phyloP scores from a whole-genome alignment of 1,284 basidiomycete species.

The Termitomyces sp. region DNA sequence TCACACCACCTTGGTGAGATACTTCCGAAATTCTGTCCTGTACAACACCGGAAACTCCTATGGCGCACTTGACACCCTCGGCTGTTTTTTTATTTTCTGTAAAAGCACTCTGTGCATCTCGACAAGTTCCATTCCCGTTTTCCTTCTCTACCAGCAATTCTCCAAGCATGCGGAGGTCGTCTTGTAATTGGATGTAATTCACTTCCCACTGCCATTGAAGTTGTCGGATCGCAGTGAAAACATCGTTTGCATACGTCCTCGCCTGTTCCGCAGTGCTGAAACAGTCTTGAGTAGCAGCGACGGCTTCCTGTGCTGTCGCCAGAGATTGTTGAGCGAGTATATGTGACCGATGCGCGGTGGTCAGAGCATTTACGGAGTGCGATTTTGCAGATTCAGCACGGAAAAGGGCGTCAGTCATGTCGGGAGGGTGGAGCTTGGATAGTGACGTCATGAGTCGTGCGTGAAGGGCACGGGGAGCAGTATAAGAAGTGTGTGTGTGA shows the following conservation, averaged over 20 bases:
- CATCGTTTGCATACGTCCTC: slow-evolving; percentile 17
- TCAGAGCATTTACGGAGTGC: slow-evolving; percentile 12
- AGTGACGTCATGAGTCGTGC: slow-evolving; percentile 15
- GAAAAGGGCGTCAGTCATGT: slow-evolving; percentile 14
- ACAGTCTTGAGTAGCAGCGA: slow-evolving; percentile 18
- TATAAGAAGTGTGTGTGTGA: slow-evolving; percentile 7
- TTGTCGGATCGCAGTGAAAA: slow-evolving; percentile 18
- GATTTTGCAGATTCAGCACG: slow-evolving; percentile 17
- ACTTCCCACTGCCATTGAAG: slow-evolving; percentile 16
- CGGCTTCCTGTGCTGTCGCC: slow-evolving; percentile 16
- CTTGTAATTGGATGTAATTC: slow-evolving; percentile 17
- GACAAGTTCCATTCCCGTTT: slow-evolving; percentile 13
- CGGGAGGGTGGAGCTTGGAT: slow-evolving; percentile 12
- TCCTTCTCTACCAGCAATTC: slow-evolving; percentile 22
- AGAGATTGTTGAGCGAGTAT: slow-evolving; percentile 22
- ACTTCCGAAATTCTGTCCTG: not conserved
- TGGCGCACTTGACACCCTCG: not conserved
- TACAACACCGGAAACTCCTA: not conserved
- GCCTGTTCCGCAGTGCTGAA: slow-evolving; percentile 20
- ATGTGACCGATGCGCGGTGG: slow-evolving; percentile 15
- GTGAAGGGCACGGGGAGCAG: slow-evolving; percentile 18
- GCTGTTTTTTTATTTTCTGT: not conserved
- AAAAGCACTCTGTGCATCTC: not conserved
- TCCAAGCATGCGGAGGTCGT: slow-evolving; percentile 19
- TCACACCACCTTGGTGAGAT: not conserved